Evolutionary conservation across 2,329 filamentous ascomycete species (phyloP), one percentile per base, ranked within the genome.

Genomic region (Aspergillus novoparasiticus): DNA sequence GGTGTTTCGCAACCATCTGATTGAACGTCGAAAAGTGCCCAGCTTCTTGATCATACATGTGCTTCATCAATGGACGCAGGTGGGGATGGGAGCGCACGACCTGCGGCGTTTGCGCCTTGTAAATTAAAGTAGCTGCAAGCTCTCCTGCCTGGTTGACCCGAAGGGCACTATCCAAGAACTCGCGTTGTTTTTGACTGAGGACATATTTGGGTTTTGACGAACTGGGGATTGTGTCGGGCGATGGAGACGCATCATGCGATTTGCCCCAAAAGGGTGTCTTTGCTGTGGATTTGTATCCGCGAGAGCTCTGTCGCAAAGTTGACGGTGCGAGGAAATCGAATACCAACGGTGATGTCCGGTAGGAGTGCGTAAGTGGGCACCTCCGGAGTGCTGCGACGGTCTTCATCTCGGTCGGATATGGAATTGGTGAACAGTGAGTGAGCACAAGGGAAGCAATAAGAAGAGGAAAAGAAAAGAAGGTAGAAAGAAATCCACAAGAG

Each of bases 31-130:
- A 79, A 70, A 98, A 89, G 79, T 99, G 95, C 10, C 88, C 90
- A 14, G 87, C 93, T 83, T 99, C 95, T 78, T 99, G 95, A 72
- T 95, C 92, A 83, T 97, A 94, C 95, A 99, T 99, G 84, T 98
- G 95, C 71, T 89, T 87, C 93, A 99, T 97, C 36, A 98, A 82
- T 0, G 93, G 90, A 8, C 92, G 90, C 21, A 99, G 88, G 75
- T 97, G 91, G 1, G 95, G 94, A 76, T 97, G 90, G 5, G 90
- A 87, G 68, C 87, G 86, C 61, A 93, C 84, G 58, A 98, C 81
- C n/a, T 89, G 87, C 0, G 94, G 93, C 0, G 89, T 94, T 78
- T 99, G 95, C 2, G 92, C 89, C 1, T 88, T 89, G 82, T 98
- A 99, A 78, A 99, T 99, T 61, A 96, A 87, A 30, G 92, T 94